Conservation (phyloP, 306 rosid genomes). For the Corylus heterophylla region DNA sequence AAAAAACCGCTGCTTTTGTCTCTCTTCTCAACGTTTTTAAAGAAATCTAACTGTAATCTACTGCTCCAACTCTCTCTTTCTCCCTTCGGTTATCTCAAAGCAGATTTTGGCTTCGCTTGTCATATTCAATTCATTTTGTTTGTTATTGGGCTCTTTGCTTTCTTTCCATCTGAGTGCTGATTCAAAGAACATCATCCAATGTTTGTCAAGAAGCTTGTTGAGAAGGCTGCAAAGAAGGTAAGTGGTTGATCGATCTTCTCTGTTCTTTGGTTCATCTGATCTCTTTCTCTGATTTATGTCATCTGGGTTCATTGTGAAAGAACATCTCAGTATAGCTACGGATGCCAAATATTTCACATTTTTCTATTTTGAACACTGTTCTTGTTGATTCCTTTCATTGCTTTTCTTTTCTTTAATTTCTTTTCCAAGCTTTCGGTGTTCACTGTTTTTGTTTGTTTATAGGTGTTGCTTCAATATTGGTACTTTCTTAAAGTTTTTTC, state of each 20-base stretch:
- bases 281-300: background rate
- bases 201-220: constrained; percentile 83
- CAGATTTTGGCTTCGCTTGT: constrained; percentile 6
- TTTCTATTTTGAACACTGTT: background rate
- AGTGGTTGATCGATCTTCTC: constrained; percentile 7
- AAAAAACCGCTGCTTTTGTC: constrained; percentile 36
- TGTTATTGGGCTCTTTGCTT: background rate
- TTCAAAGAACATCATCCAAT: constrained; percentile 38
- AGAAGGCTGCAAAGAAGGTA: constrained; percentile 89
- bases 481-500: background rate
- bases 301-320: background rate
- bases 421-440: background rate
- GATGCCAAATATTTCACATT: background rate
- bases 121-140: background rate
- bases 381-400: background rate
- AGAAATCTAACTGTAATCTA: constrained; percentile 37
- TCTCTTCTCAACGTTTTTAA: background rate
- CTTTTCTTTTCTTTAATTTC: background rate
- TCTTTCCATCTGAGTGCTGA: constrained; percentile 14
- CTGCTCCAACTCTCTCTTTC: constrained; percentile 30
- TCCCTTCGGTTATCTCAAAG: constrained; percentile 60
- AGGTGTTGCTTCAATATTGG: background rate
- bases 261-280: background rate
- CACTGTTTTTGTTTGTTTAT: background rate
- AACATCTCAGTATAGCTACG: too few relatives aligned